Evolutionary conservation across 495 filamentous ascomycete genomes (phyloP), one percentile per base, ranked within the genome.

Genomic region (Penicillium waksmanii): DNA sequence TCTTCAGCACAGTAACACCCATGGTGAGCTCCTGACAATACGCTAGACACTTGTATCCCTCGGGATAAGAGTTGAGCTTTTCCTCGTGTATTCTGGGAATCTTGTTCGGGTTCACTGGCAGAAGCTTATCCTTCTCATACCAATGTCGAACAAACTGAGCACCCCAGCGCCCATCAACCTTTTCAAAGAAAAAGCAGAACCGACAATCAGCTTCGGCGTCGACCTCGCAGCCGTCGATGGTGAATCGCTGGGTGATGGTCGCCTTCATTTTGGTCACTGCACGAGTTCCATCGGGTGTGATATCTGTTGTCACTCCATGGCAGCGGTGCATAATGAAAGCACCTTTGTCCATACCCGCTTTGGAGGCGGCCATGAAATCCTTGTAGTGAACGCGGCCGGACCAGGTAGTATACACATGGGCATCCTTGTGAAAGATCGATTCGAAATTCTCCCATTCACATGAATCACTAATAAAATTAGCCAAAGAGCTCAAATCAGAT

Each of bases 261-360:
- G 86, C 86, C 69, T 89, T 89, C 83, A 89, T 84, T 72, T 88
- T 89, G 58, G 84, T 84, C 7, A 89, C 80, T n/a, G 85, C 86
- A n/a, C 85, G 82, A 25, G 40, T 61, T 17, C 57, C 74, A 35
- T 64, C 60, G 15, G 70, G 58, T 34, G 69, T 77, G 50, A 88
- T 80, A 58, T 89, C 86, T 5, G 77, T 84, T 8, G 82, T 76
- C 0, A 78, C 79, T 25, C 85, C 85, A 67, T 86, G 85, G 69
- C 82, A 78, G 55, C 85, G 83, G 65, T 88, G 85, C 84, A 87
- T 85, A 74, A 89, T 87, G 73, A 87, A 88, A 27, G 82, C 85
- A 42, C 84, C 86, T 2, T 78, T 74, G 38, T 79, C 74, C 74
- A 87, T 86, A 62, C 85, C 85, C 17, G 75, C 75, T 58, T 86